Evolutionary conservation across 306 rosid genomes (phyloP).

Genomic region (Gillenia trifoliata): DNA sequence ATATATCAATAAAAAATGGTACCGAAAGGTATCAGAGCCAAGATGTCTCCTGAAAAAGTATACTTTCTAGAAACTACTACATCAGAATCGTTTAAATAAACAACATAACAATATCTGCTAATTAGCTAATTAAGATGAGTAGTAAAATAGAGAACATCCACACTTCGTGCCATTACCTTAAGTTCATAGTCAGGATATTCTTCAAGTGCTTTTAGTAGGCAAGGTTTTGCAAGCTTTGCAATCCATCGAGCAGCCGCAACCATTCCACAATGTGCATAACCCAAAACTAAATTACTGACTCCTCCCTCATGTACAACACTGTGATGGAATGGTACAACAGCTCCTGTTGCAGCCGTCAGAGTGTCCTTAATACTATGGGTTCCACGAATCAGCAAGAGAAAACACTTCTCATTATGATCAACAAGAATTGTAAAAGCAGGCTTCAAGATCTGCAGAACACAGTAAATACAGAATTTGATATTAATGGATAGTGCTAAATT

Average conservation of each 20-base stretch:
- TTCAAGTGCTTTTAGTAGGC: slow-evolving; percentile 63
- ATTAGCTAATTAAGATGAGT: not conserved
- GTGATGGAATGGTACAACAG: slow-evolving; percentile 90
- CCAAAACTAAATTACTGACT: slow-evolving; percentile 79
- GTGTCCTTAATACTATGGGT: slow-evolving; percentile 97
- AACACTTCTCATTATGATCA: slow-evolving; percentile 52
- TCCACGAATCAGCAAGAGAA: slow-evolving; percentile 84
- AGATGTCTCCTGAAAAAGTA: not conserved
- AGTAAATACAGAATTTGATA: slow-evolving; percentile 8
- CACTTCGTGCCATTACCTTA: slow-evolving; percentile 41
- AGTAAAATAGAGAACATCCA: not conserved
- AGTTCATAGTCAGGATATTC: slow-evolving; percentile 59
- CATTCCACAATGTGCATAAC: slow-evolving; percentile 97
- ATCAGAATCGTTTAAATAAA: not conserved
- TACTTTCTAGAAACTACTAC: not conserved
- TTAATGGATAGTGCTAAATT: not conserved
- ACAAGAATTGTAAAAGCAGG: slow-evolving; percentile 88
- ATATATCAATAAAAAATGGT: not conserved
- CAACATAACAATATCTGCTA: not conserved
- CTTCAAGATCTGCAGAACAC: slow-evolving; percentile 76
- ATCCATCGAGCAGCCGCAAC: slow-evolving; percentile 98
- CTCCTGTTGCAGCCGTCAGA: slow-evolving; percentile 88
- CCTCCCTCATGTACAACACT: slow-evolving; percentile 81
- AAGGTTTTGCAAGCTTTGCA: slow-evolving; percentile 76
- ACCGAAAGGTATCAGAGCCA: not conserved